Conservation (phyloP, 2,329 filamentous ascomycete species). For the Colletotrichum sp. region DNA sequence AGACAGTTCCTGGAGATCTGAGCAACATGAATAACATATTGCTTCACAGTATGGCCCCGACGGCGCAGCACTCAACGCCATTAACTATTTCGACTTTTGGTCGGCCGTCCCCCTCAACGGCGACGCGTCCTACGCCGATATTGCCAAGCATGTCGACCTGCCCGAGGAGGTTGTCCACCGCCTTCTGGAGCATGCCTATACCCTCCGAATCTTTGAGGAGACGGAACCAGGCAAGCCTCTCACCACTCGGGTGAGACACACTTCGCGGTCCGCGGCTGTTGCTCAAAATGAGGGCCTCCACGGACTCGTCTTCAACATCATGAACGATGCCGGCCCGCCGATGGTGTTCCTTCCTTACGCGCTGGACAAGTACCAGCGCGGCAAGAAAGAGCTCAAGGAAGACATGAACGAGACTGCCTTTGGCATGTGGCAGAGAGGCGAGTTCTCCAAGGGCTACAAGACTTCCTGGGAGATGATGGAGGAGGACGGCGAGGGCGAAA, state of each 20-base stretch:
- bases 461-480: slow-evolving; percentile 45
- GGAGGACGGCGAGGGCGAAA: slow-evolving; percentile 43
- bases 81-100: slow-evolving; percentile 61
- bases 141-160: slow-evolving; percentile 40
- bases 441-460: slow-evolving; percentile 30
- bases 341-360: slow-evolving; percentile 38
- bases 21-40: not conserved
- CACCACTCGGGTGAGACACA: slow-evolving; percentile 35
- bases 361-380: slow-evolving; percentile 34
- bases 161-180: slow-evolving; percentile 43
- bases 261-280: slow-evolving; percentile 42
- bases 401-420: slow-evolving; percentile 42
- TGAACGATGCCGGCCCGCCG: slow-evolving; percentile 42
- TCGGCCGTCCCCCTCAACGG: slow-evolving; percentile 52
- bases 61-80: slow-evolving; percentile 46
- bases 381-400: slow-evolving; percentile 33
- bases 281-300: slow-evolving; percentile 35
- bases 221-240: slow-evolving; percentile 21
- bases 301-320: slow-evolving; percentile 39
- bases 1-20: accelerated
- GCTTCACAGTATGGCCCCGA: slow-evolving; percentile 44
- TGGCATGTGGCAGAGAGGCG: slow-evolving; percentile 37
- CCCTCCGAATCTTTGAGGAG: slow-evolving; percentile 41
- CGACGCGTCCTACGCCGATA: slow-evolving; percentile 45
- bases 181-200: slow-evolving; percentile 42